phyloP scores from a whole-genome alignment of 2,329 filamentous ascomycete species.

The Zymoseptoria passerinii region DNA sequence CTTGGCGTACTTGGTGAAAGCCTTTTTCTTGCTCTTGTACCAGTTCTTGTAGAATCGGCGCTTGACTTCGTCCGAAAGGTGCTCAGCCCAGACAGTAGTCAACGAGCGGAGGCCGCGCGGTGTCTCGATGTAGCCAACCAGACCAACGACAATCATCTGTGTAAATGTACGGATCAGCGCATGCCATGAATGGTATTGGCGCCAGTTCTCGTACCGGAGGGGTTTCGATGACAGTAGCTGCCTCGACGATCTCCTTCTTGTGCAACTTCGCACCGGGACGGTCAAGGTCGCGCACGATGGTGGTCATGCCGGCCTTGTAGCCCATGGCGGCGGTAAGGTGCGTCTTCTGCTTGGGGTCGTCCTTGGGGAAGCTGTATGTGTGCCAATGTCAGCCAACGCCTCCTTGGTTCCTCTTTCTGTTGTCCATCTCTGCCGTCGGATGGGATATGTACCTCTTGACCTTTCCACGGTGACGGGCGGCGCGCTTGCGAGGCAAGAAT shows the following conservation, averaged over 20 bases:
- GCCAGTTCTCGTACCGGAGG: constrained; percentile 60
- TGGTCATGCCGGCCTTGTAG: constrained; percentile 99
- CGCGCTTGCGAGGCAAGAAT: constrained; percentile 64
- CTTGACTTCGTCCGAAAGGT: constrained; percentile 97
- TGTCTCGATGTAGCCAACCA: constrained; percentile 99
- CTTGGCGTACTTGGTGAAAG: constrained; percentile 99
- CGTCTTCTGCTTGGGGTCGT: constrained; percentile 99
- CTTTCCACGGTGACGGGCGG: constrained; percentile 89
- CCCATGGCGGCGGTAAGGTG: constrained; percentile 94
- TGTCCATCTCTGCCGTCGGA: not conserved
- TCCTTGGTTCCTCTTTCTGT: constrained; percentile 1
- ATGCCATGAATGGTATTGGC: constrained; percentile 59
- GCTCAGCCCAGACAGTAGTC: constrained; percentile 99
- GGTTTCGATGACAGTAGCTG: constrained; percentile 80
- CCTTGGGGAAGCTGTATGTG: constrained; percentile 82
- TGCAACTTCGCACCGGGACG: constrained; percentile 98
- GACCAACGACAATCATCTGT: constrained; percentile 98
- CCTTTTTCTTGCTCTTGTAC: constrained; percentile 99
- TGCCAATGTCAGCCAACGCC: constrained; percentile 10
- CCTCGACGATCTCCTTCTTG: constrained; percentile 97
- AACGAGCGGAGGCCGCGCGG: constrained; percentile 98
- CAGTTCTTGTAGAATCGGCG: constrained; percentile 99
- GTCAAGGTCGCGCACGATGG: constrained; percentile 98
- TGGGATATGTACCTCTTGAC: constrained; percentile 73
- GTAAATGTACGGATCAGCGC: constrained; percentile 32